Evolutionary conservation across 768 basidiomycete genomes (phyloP), one percentile per base, ranked within the genome.

Genomic region (Pleurotus giganteus): DNA sequence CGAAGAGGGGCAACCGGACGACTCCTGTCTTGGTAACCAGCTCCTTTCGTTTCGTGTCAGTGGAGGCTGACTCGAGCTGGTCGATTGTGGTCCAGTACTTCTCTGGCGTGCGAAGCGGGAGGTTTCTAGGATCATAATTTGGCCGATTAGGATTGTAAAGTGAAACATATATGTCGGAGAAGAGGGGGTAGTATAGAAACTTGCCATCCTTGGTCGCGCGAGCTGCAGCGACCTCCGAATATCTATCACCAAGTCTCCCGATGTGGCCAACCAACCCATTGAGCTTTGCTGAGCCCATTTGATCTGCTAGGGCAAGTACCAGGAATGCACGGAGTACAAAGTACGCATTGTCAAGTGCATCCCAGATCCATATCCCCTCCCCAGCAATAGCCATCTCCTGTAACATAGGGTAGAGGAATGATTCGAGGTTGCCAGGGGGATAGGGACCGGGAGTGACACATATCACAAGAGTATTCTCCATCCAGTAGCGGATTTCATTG

Each of bases 201-300:
- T 65, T 64, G 11, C 49, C 60, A 50, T 34, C 31, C 3, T 24
- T 21, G 52, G 58, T 62, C n/a, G 69, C 50, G 44, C 58, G 45
- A 32, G 70, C 71, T n/a, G 56, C 67, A 53, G 60, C 54, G 4
- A 70, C 63, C 28, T 55, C 43, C 13, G 54, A 57, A 54, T 71
- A 72, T 4, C 63, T 47, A 58, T 72, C 69, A 2, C 70, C 71
- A 64, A 42, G 62, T 17, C 64, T 57, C 26, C 59, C 69, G n/a
- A 60, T 46, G 47, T 69, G 68, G 2, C 67, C 67, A 27, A 63
- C 60, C 64, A 71, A 65, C 11, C 68, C 66, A 64, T 62, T 71
- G 13, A 71, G 47, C 50, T 73, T 73, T 11, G 71, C 69, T 12
- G 69, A 71, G 2, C 71, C 69, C 11, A 69, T 52, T 69, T 69